These are phyloP conservation scores for Fomitopsis pulvina DNA, from an alignment of 768 basidiomycete species.

Conservation along the genomic window DNA sequence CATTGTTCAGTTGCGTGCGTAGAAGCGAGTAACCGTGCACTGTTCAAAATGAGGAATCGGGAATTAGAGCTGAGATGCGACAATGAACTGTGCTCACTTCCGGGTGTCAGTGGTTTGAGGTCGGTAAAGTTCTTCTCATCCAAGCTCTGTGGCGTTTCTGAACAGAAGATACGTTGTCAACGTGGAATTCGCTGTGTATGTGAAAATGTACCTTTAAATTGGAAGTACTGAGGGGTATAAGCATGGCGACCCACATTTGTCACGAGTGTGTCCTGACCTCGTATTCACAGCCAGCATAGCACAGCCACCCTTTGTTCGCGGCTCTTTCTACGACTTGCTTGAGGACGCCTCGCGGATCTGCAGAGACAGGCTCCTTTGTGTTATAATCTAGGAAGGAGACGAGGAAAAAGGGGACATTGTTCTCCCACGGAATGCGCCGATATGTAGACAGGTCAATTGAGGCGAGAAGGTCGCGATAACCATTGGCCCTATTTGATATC, in stretches of 20 bases:
- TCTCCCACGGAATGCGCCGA: slow-evolving; percentile 88
- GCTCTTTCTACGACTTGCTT: slow-evolving; percentile 49
- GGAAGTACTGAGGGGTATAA: slow-evolving; percentile 57
- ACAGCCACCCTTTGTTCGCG: slow-evolving; percentile 43
- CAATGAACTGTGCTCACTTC: slow-evolving; percentile 56
- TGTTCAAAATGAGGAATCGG: slow-evolving; percentile 23
- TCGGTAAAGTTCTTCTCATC: slow-evolving; percentile 73
- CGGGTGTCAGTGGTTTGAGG: slow-evolving; percentile 80
- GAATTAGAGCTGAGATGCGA: too few relatives aligned
- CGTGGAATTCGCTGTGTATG: neutral
- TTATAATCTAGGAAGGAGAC: slow-evolving; percentile 87
- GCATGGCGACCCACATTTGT: neutral
- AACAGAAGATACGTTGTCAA: slow-evolving; percentile 5
- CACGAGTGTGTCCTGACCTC: slow-evolving; percentile 51
- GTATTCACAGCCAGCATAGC: slow-evolving; percentile 87
- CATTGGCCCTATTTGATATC: slow-evolving; percentile 88
- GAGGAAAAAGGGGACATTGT: slow-evolving; percentile 89
- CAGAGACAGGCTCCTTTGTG: slow-evolving; percentile 66
- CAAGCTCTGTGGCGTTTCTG: slow-evolving; percentile 75
- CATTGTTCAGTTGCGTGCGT: slow-evolving; percentile 81
- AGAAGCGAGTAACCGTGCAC: slow-evolving; percentile 98
- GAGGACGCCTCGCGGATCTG: slow-evolving; percentile 84
- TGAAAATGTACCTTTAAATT: slow-evolving; percentile 67
- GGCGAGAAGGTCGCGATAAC: slow-evolving; percentile 86
- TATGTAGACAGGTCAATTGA: slow-evolving; percentile 81